Percentiles rank a stretch among this genome's conserved stretches.
phyloP scores from a whole-genome alignment of 805 yeast genomes.

The Teunomyces kruisii region DNA sequence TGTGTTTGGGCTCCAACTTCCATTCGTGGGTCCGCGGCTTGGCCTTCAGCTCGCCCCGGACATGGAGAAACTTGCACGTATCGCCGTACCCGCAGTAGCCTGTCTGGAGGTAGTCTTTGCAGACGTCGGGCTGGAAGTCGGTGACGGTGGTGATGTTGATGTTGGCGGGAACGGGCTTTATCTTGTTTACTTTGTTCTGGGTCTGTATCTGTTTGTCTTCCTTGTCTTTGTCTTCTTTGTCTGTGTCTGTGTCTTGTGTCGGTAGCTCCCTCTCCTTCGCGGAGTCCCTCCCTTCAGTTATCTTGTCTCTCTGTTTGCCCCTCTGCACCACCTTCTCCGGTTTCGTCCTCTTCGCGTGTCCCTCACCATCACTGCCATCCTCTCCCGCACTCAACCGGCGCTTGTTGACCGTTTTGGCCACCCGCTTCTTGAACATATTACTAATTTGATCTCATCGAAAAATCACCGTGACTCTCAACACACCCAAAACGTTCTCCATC shows the following conservation, averaged over 20 bases:
- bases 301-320: too few species aligned
- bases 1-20: slow-evolving; percentile 48
- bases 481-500: neutral
- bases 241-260: too few species aligned
- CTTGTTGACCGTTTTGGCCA: neutral
- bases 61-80: slow-evolving; percentile 90
- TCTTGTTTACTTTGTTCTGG: neutral
- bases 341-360: neutral
- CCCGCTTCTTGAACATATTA: slow-evolving; percentile 13
- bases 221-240: too few species aligned
- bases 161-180: slow-evolving; percentile 34
- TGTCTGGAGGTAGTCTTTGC: slow-evolving; percentile 86
- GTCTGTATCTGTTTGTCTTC: too few species aligned
- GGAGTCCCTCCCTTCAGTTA: too few species aligned
- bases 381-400: too few species aligned
- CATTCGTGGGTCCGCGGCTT: slow-evolving; percentile 69
- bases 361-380: too few species aligned
- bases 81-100: slow-evolving; percentile 98
- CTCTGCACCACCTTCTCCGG: too few species aligned
- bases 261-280: too few species aligned
- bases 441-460: too few species aligned
- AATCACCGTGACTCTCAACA: too few species aligned
- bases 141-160: slow-evolving; percentile 66
- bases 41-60: slow-evolving; percentile 81
- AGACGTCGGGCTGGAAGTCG: slow-evolving; percentile 91